Evolutionary conservation across 495 filamentous ascomycete genomes (phyloP).

Genomic region (Neohortaea acidophila): DNA sequence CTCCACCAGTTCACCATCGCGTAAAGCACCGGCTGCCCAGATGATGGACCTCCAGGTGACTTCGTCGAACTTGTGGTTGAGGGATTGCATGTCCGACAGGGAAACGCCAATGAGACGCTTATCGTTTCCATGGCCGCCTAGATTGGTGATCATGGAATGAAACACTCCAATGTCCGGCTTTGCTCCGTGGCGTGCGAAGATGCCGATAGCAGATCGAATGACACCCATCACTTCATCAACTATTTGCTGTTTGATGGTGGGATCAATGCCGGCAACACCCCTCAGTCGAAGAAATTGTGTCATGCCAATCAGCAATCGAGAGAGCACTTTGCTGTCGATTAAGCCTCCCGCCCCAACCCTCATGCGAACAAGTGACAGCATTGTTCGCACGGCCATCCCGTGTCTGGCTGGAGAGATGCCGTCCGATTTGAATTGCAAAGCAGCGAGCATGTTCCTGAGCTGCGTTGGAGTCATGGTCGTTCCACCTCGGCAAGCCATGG

Average conservation of each 20-base stretch:
- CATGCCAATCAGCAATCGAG: slow-evolving; percentile 9
- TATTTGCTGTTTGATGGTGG: slow-evolving; percentile 1
- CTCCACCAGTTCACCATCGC: slow-evolving; percentile 20
- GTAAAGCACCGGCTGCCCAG: slow-evolving; percentile 22
- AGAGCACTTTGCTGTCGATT: slow-evolving; percentile 13
- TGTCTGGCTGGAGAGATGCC: not conserved
- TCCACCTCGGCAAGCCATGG: slow-evolving; percentile 33
- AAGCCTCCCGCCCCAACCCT: slow-evolving; percentile 5
- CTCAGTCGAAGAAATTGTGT: slow-evolving; percentile 3
- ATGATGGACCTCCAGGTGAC: slow-evolving; percentile 26
- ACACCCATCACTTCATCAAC: slow-evolving; percentile 14
- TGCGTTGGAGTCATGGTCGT: no score
- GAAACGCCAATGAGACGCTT: slow-evolving; percentile 21
- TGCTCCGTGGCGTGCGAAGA: slow-evolving; percentile 18
- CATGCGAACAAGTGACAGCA: slow-evolving; percentile 9
- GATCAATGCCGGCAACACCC: not conserved
- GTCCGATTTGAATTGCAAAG: no score
- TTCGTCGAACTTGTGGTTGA: slow-evolving; percentile 19
- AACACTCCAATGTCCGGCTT: slow-evolving; percentile 20
- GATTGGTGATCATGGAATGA: slow-evolving; percentile 27
- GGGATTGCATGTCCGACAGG: slow-evolving; percentile 19
- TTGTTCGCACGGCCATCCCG: slow-evolving; percentile 1
- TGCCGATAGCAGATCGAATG: slow-evolving; percentile 13
- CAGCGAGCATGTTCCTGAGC: no score
- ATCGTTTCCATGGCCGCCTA: slow-evolving; percentile 23